Evolutionary conservation across 2,329 filamentous ascomycete genomes (phyloP).

Genomic region (Tolypocladium inflatum): DNA sequence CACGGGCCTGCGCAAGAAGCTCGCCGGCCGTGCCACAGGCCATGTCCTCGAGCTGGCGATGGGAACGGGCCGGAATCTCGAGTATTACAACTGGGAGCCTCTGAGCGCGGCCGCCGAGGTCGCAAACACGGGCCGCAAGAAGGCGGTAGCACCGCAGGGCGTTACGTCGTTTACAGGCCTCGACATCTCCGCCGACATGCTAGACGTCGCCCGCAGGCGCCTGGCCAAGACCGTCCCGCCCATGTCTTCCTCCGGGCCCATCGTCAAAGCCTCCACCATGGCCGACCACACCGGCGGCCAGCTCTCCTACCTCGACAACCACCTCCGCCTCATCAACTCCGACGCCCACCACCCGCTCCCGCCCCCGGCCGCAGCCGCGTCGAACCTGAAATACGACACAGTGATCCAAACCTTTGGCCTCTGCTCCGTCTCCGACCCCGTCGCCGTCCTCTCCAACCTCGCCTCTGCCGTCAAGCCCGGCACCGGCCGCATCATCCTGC

Average conservation of each 20-base stretch:
- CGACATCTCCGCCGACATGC: conserved; percentile 51
- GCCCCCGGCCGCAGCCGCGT: conserved; percentile 21
- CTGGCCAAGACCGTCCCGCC: conserved; percentile 34
- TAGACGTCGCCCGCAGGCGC: conserved; percentile 45
- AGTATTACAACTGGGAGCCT: conserved; percentile 47
- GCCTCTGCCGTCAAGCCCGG: conserved; percentile 40
- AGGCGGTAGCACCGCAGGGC: conserved; percentile 7
- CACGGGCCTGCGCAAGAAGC: conserved; percentile 34
- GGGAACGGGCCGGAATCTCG: conserved; percentile 52
- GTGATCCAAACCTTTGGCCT: conserved; percentile 56
- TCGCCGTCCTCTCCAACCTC: conserved; percentile 42
- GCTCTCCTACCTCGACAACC: conserved; percentile 27
- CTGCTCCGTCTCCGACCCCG: conserved; percentile 51
- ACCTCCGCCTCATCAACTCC: conserved; percentile 37
- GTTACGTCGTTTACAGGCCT: conserved; percentile 51
- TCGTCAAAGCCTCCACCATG: conserved; percentile 23
- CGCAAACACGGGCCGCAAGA: conserved; percentile 5
- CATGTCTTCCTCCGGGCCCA: conserved; percentile 19
- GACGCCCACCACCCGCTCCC: conserved; percentile 38
- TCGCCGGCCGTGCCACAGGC: conserved; percentile 39
- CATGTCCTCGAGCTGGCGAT: conserved; percentile 55
- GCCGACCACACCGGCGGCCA: conserved; percentile 24
- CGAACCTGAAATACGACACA: conserved; percentile 46
- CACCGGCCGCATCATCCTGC: conserved; percentile 48
- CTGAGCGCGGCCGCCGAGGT: conserved; percentile 16